Evolutionary conservation across 148 eudicot genomes (phyloP), one percentile per base, ranked within the genome.

Genomic region (Vaccinium corymbosum): DNA sequence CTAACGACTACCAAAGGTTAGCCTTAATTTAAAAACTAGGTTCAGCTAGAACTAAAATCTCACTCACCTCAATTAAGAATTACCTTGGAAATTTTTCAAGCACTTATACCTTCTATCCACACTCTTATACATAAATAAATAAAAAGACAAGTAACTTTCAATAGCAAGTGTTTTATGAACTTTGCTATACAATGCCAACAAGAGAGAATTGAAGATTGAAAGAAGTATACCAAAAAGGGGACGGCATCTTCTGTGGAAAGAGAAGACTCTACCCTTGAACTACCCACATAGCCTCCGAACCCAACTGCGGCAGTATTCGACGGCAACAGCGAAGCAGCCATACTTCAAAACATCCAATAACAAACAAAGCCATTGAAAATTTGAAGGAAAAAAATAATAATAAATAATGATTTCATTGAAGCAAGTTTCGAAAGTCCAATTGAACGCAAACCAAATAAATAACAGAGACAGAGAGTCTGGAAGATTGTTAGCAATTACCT

Each of bases 221-320:
- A 38, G 42, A 29, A 82, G 4, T 1, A 52, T 88, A 94, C 98
- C 94, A 87, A 35, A 70, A 88, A 80, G 42, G 95, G 85, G 81
- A 83, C 72, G 25, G 92, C 80, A 1, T 93, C 93, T 16, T 91
- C 92, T 38, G 85, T 86, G 35, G 90, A 86, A 29, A 88, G 85
- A 57, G 93, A 85, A 84, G 97, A 86, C 75, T 91, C 97, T 27
- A 97, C 89, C 29, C 98, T 90, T 0, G 94, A 88, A 78, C 95
- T 89, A 20, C 99, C 99, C 57, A 97, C 88, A 84, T 90, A 97
- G 83, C 99, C 99, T 61, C 99, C 99, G 53, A 97, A 97, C 52
- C 99, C 99, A 76, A 93, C 90, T 9, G 94, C 88, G 0, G 94
- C 79, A 19, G 92, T 84, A 72, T 92, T 94, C 13, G 90, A 75